phyloP scores from a whole-genome alignment of 257 asterid species.

The Solanum ossicruentum region DNA sequence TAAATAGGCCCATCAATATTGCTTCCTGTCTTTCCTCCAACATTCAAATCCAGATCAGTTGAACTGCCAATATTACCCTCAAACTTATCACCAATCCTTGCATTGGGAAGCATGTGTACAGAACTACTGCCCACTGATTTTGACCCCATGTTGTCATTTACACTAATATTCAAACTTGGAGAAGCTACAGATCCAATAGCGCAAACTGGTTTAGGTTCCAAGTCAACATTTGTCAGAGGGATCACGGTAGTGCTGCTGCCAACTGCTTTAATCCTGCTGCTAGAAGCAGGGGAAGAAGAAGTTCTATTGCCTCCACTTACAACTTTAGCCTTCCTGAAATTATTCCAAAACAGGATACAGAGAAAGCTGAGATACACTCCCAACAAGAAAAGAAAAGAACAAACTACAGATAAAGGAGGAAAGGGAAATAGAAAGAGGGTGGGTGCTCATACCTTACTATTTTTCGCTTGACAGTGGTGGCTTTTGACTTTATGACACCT shows the following conservation, averaged over 20 bases:
- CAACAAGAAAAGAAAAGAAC: background rate
- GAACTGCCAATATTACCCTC: slow-evolving; percentile 16
- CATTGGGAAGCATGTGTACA: slow-evolving; percentile 11
- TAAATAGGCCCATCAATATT: slow-evolving; percentile 12
- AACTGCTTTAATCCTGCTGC: slow-evolving; percentile 20
- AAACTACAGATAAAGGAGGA: background rate
- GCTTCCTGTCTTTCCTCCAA: slow-evolving; percentile 11
- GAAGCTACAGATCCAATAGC: slow-evolving; percentile 4
- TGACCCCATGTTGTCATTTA: background rate
- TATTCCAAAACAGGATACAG: background rate
- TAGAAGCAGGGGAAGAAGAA: slow-evolving; percentile 14
- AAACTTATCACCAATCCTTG: slow-evolving; percentile 19
- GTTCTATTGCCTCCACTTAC: slow-evolving; percentile 33
- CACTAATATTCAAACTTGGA: slow-evolving; percentile 17
- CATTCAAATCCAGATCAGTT: slow-evolving; percentile 13
- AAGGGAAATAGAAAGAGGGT: background rate
- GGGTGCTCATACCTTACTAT: slow-evolving; percentile 36
- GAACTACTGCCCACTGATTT: slow-evolving; percentile 6
- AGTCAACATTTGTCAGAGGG: background rate
- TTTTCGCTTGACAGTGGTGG: slow-evolving; percentile 31
- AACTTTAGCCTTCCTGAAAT: slow-evolving; percentile 72
- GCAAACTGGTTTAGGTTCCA: slow-evolving; percentile 8
- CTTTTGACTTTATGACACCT: slow-evolving; percentile 34
- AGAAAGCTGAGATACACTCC: background rate
- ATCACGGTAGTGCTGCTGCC: slow-evolving; percentile 14